These are phyloP conservation scores for Pichia sp. DNA, from an alignment of 1,139 yeast species.

Conservation along the genomic window DNA sequence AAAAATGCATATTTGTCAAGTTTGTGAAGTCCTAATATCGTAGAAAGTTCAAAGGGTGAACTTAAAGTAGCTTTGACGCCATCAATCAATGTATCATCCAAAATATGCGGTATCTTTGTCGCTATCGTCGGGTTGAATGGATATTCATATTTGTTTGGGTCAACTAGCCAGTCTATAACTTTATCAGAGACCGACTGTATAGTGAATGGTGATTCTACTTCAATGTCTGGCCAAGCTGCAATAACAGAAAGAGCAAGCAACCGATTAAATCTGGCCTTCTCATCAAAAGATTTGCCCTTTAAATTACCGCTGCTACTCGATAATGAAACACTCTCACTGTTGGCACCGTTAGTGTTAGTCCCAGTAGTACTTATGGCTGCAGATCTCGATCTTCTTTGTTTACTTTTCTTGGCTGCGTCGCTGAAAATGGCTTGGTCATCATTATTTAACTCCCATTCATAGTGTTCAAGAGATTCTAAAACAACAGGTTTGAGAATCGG, in stretches of 20 bases:
- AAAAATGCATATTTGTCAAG: slow-evolving; percentile 22
- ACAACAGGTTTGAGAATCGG: slow-evolving; percentile 42
- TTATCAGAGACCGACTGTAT: slow-evolving; percentile 8
- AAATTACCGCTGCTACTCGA: not conserved
- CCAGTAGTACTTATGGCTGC: too few species aligned
- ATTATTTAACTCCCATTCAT: slow-evolving; percentile 19
- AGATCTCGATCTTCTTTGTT: not conserved
- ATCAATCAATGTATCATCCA: slow-evolving; percentile 19
- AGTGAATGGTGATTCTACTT: slow-evolving; percentile 8
- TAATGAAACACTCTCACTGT: not conserved
- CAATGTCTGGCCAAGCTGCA: slow-evolving; percentile 8
- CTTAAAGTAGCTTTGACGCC: slow-evolving; percentile 2
- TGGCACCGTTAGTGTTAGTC: slow-evolving; percentile 1
- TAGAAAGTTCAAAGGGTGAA: slow-evolving; percentile 9
- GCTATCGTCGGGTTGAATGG: slow-evolving; percentile 10
- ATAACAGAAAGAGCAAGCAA: slow-evolving; percentile 16
- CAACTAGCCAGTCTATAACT: slow-evolving; percentile 16
- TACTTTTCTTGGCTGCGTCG: not conserved
- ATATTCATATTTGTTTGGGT: slow-evolving; percentile 7
- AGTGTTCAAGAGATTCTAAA: slow-evolving; percentile 40
- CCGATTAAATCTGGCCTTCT: slow-evolving; percentile 13
- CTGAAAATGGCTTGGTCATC: slow-evolving; percentile 1
- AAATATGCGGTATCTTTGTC: slow-evolving; percentile 16
- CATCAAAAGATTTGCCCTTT: not conserved
- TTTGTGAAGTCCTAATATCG: slow-evolving; percentile 14